phyloP scores from a whole-genome alignment of 148 eudicot genomes.

The Amaranthus palmeri region DNA sequence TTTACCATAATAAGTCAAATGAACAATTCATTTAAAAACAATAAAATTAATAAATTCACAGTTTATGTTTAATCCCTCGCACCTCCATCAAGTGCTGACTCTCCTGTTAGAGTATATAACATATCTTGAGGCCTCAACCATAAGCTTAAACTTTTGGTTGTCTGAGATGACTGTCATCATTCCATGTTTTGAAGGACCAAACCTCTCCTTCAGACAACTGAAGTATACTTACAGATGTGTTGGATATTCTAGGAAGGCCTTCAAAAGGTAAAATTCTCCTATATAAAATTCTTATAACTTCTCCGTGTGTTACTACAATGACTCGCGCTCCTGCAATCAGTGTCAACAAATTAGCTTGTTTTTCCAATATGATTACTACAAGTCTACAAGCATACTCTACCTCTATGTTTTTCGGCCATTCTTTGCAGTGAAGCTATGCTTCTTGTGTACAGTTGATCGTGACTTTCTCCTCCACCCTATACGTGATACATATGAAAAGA shows the following conservation, averaged over 20 bases:
- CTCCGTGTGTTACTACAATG: slow-evolving; percentile 69
- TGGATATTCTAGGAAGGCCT: slow-evolving; percentile 34
- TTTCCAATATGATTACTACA: background rate
- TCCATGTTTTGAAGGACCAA: slow-evolving; percentile 74
- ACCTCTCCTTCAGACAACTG: slow-evolving; percentile 44
- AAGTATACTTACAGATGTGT: slow-evolving; percentile 59
- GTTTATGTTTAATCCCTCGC: no score
- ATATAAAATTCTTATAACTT: slow-evolving; percentile 51
- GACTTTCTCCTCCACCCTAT: slow-evolving; percentile 97
- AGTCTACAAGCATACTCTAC: slow-evolving; percentile 15
- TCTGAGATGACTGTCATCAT: slow-evolving; percentile 61
- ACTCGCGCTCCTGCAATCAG: slow-evolving; percentile 54
- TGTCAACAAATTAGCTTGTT: no score
- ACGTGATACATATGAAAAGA: no score
- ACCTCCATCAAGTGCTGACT: no score
- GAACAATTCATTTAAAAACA: no score
- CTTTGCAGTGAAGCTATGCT: slow-evolving; percentile 54
- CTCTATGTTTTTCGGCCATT: slow-evolving; percentile 65
- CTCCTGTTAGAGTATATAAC: no score
- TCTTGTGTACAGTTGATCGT: slow-evolving; percentile 58
- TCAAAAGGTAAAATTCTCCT: slow-evolving; percentile 36
- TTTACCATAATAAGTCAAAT: no score
- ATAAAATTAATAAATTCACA: no score
- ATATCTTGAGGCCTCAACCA: slow-evolving; percentile 45
- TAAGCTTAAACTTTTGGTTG: slow-evolving; percentile 44